These are phyloP conservation scores for Trichoderma asperelloides DNA, from an alignment of 495 filamentous ascomycete species.

Conservation along the genomic window DNA sequence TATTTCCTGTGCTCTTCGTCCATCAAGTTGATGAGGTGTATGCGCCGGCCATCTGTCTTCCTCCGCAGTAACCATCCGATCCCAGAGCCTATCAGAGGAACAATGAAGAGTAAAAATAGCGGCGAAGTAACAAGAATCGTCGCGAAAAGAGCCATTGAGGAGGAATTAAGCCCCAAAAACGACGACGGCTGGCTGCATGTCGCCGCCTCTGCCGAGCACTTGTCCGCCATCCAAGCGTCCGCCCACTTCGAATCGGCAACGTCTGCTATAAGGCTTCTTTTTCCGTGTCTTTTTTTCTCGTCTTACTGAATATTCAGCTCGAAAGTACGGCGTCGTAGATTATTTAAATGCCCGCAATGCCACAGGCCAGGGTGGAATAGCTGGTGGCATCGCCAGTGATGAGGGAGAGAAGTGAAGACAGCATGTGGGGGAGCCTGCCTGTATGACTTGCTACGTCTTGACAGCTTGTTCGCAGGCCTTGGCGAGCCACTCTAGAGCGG, in stretches of 20 bases:
- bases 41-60: constrained; percentile 54
- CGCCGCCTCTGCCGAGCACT: constrained; percentile 7
- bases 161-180: not conserved
- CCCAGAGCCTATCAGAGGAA: constrained; percentile 32
- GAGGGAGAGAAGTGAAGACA: not conserved
- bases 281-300: not conserved
- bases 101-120: constrained; percentile 23
- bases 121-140: constrained; percentile 13
- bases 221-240: not conserved
- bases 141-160: not conserved
- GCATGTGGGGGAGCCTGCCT: constrained; percentile 3
- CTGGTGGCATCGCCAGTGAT: not conserved
- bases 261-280: not conserved
- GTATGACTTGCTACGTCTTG: constrained; percentile 2
- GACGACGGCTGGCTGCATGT: not conserved
- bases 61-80: constrained; percentile 59
- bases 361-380: not conserved
- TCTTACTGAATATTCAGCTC: not conserved
- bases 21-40: constrained; percentile 51
- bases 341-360: not conserved
- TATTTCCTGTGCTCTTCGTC: constrained; percentile 51
- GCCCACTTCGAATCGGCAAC: not conserved
- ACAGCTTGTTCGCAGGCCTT: not conserved
- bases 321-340: not conserved
- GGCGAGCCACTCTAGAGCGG: not conserved